These are phyloP conservation scores for Suhomyces tanzawaensis DNA, from an alignment of 805 yeast genomes.

Conservation along the genomic window DNA sequence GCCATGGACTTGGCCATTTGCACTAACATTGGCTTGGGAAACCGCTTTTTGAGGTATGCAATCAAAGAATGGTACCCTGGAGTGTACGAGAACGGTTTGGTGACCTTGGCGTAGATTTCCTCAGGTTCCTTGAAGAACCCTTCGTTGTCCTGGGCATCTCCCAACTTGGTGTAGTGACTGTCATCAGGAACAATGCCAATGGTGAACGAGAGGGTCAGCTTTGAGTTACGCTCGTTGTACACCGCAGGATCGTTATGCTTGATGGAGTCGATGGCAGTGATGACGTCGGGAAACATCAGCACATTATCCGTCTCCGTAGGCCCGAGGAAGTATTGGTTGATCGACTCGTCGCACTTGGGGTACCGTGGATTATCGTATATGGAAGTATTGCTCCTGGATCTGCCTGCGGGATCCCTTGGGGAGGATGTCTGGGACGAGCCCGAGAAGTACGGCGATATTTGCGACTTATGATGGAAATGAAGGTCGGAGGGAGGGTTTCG, in stretches of 20 bases:
- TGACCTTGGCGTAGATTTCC: conserved; percentile 75
- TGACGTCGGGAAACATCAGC: conserved; percentile 59
- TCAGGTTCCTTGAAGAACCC: conserved; percentile 54
- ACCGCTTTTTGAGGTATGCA: conserved; percentile 68
- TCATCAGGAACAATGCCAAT: conserved; percentile 45
- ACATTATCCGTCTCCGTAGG: conserved; percentile 39
- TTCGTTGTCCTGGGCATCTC: conserved; percentile 13
- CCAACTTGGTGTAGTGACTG: conserved; percentile 20
- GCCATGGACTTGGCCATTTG: conserved; percentile 87
- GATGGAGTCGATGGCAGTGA: conserved; percentile 42
- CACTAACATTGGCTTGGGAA: conserved; percentile 66
- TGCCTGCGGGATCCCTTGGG: conserved; percentile 6
- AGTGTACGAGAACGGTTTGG: conserved; percentile 80
- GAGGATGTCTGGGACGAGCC: conserved; percentile 17
- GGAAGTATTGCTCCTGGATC: conserved; percentile 3
- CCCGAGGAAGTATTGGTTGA: conserved; percentile 70
- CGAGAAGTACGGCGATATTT: conserved; percentile 13
- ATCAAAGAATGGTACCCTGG: conserved; percentile 85
- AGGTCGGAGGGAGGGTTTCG: background rate
- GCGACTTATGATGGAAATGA: background rate
- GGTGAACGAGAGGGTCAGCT: conserved; percentile 46
- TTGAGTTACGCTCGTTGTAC: conserved; percentile 36
- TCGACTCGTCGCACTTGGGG: conserved; percentile 53
- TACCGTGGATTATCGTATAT: conserved; percentile 19
- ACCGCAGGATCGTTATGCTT: conserved; percentile 40